Evolutionary conservation across 1,284 basidiomycete genomes (phyloP).

Genomic region (Pseudozyma sp.): DNA sequence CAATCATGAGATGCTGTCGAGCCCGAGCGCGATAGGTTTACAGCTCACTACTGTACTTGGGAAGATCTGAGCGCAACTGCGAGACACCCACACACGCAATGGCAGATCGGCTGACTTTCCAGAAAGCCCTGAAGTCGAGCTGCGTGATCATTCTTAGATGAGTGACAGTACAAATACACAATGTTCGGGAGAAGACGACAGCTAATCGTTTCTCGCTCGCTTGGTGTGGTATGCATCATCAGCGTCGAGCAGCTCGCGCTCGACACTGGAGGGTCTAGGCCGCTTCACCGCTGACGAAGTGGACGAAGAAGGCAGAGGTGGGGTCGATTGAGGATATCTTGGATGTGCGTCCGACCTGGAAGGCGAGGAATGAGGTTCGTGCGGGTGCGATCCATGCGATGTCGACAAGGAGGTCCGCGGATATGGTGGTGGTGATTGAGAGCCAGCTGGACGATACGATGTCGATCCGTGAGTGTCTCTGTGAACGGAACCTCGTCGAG

Average conservation of each 20-base stretch:
- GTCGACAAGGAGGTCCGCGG: not conserved
- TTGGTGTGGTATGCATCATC: conserved; percentile 25
- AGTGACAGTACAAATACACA: conserved; percentile 18
- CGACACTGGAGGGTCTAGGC: conserved; percentile 26
- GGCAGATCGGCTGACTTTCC: no score
- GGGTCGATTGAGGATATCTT: conserved; percentile 22
- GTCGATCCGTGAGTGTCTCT: conserved; percentile 8
- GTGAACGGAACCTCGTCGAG: conserved; percentile 4
- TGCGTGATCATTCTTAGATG: not conserved
- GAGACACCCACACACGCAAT: no score
- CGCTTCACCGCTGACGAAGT: conserved; percentile 21
- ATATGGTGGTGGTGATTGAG: conserved; percentile 20
- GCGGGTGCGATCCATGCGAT: conserved; percentile 6
- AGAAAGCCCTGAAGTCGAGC: no score
- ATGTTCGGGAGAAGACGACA: not conserved
- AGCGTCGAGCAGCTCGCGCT: conserved; percentile 29
- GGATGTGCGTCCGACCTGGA: conserved; percentile 14
- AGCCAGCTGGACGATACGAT: conserved; percentile 11
- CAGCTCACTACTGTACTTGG: no score
- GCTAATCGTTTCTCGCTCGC: conserved; percentile 38
- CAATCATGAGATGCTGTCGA: no score
- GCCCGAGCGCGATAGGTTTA: no score
- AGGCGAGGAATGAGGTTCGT: conserved; percentile 24
- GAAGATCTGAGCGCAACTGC: no score
- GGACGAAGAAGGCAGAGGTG: conserved; percentile 10